Base-by-base conservation (phyloP, 2,329 filamentous ascomycete species). In the Ramularia endophylla region DNA sequence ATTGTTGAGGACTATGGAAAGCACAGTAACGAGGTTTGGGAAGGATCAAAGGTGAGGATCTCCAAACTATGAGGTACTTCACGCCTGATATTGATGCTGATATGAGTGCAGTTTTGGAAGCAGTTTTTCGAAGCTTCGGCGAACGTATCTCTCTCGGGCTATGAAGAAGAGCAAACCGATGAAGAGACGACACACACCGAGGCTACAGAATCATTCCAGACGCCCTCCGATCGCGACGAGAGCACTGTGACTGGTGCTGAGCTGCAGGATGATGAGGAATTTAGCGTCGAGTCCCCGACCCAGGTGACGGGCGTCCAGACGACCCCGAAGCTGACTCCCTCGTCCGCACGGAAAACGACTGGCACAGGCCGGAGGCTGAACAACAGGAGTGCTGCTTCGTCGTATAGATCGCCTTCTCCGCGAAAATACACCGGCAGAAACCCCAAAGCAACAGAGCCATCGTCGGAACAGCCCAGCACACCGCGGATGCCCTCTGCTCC, bases 121-220 rank as follows among this genome's bases (percentile, higher is more conserved):
- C 89, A 97, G 71, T 98, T 98, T 72, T 98, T 98, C 66, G 92
- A 98, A 68, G 88, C 92, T 27, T 95, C 89, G 35, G 92, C 92
- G 62, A 97, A 98, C 58, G 90, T 98, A 18, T 95, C 90, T 8
- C 77, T 98, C 8, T 95, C 88, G 0, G 88, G 89, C 19, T 95
- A 98, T 64, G 90, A 95, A 61, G 89, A 94, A 59, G 74, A 81
- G 16, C 78, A 78, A 11, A 63, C 64, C 5, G 81, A 84, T n/a
- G 78, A 63, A 41, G 68, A 73, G 37, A 69, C 65, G 12, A 72
- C 69, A 0, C 67, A 74, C 18, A 59, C 58, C 16, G 59, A 61
- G 12, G 48, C 55, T 15, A 56, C 52, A 9, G 46, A 51, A 22
- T 51, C 56, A 18, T 53, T 60, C 19, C 52, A 58, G 25, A 58